Percentiles rank a stretch among this genome's conserved stretches.
Evolutionary conservation across 2,329 filamentous ascomycete species (phyloP).

Genomic region (Aaosphaeria pasadenensis): DNA sequence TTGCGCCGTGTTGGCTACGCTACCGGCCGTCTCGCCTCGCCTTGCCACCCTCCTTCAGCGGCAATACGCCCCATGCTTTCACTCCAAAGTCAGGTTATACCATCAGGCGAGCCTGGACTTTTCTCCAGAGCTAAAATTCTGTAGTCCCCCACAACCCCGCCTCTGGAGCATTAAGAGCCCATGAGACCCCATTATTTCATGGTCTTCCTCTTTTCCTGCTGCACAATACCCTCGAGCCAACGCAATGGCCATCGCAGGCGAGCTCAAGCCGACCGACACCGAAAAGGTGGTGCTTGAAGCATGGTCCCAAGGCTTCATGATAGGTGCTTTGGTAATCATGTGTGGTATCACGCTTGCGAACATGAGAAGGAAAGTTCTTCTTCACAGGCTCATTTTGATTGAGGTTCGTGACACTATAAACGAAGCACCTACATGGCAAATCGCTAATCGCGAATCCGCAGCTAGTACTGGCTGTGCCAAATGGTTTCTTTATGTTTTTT

Average conservation of each 20-base stretch:
- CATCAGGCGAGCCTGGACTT: too few species aligned
- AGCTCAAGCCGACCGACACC: conserved; percentile 1
- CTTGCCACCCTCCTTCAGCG: too few species aligned
- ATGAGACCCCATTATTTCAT: conserved; percentile 34
- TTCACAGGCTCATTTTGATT: conserved; percentile 4
- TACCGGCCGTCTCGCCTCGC: too few species aligned
- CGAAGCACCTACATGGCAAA: not conserved
- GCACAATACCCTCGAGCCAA: not conserved
- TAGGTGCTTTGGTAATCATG: conserved; percentile 3
- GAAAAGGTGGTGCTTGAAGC: conserved; percentile 1
- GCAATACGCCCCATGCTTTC: too few species aligned
- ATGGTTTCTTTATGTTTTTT: conserved; percentile 4
- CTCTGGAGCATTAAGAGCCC: conserved; percentile 11
- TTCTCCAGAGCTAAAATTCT: too few species aligned
- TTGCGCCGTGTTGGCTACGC: too few species aligned
- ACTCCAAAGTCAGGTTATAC: too few species aligned
- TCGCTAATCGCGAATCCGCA: conserved; percentile 1
- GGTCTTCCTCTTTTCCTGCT: conserved; percentile 14
- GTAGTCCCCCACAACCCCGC: too few species aligned
- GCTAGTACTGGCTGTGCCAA: conserved; percentile 2
- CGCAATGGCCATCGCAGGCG: conserved; percentile 1
- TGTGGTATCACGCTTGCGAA: conserved; percentile 2
- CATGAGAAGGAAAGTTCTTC: conserved; percentile 1
- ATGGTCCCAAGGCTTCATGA: conserved; percentile 3
- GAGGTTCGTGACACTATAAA: conserved; percentile 1